Evolutionary conservation across 2,329 filamentous ascomycete genomes (phyloP).

Genomic region (Claviceps arundinis): DNA sequence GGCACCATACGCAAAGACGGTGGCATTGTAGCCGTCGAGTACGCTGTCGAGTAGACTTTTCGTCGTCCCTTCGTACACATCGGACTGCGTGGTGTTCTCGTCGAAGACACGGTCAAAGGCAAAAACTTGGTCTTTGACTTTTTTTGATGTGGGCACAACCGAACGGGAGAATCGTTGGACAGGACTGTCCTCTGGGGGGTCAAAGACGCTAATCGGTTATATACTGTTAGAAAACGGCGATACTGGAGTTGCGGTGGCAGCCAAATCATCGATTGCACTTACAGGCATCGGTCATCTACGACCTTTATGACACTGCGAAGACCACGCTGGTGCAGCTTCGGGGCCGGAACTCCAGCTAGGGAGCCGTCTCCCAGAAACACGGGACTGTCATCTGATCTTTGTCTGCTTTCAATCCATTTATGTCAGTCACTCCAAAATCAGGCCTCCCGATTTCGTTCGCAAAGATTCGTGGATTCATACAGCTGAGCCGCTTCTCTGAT

Average conservation of each 20-base stretch:
- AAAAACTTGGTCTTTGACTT: conserved; percentile 94
- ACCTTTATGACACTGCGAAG: conserved; percentile 90
- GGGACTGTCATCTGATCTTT: conserved; percentile 66
- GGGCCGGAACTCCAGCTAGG: conserved; percentile 71
- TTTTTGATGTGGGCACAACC: conserved; percentile 71
- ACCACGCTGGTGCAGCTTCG: conserved; percentile 74
- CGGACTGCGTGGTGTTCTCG: conserved; percentile 80
- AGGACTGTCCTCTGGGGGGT: conserved; percentile 88
- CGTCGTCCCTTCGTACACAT: conserved; percentile 92
- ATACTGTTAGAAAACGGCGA: not conserved
- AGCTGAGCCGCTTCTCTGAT: conserved; percentile 93
- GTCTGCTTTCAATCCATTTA: conserved; percentile 21
- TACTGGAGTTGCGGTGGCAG: not conserved
- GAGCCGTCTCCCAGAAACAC: conserved; percentile 95
- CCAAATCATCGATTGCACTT: conserved; percentile 25
- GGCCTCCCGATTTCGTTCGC: not conserved
- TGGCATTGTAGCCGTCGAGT: conserved; percentile 95
- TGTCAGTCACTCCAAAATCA: conserved; percentile 2
- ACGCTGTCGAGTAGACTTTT: conserved; percentile 85
- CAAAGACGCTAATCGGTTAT: conserved; percentile 61
- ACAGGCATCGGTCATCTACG: conserved; percentile 92
- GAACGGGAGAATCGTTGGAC: conserved; percentile 78
- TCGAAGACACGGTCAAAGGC: conserved; percentile 95
- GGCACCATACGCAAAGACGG: conserved; percentile 94
- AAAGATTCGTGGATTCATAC: conserved; percentile 24